These are phyloP conservation scores for Leucocoprinus leucothites DNA, from an alignment of 768 basidiomycete species.

Conservation along the genomic window DNA sequence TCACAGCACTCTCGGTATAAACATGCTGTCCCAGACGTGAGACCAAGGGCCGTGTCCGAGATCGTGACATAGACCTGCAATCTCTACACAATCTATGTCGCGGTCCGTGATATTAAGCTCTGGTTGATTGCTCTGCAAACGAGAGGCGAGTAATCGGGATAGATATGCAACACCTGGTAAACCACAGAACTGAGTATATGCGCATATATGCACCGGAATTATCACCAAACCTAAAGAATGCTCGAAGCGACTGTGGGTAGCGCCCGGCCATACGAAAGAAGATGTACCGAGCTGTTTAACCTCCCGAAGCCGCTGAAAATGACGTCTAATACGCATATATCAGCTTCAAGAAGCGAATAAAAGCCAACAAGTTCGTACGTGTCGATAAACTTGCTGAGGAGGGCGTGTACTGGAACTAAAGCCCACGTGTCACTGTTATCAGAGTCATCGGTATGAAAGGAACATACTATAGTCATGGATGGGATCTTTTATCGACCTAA, in stretches of 20 bases:
- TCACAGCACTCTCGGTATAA: constrained; percentile 68
- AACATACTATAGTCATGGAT: constrained; percentile 16
- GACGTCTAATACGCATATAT: constrained; percentile 39
- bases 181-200: neutral
- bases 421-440: neutral
- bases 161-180: constrained; percentile 69
- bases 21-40: constrained; percentile 77
- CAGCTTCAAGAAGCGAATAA: neutral
- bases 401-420: constrained; percentile 34
- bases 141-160: constrained; percentile 58
- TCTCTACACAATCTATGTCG: constrained; percentile 72
- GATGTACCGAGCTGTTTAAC: constrained; percentile 82
- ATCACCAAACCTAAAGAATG: constrained; percentile 66
- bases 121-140: constrained; percentile 55
- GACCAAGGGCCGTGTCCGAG: constrained; percentile 86
- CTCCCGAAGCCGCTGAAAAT: constrained; percentile 74
- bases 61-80: constrained; percentile 83
- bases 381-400: constrained; percentile 53
- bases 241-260: constrained; percentile 80
- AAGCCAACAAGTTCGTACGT: constrained; percentile 44
- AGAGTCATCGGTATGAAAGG: neutral
- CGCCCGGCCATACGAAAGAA: constrained; percentile 74
- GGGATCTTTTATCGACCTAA: constrained; percentile 15
- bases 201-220: neutral
- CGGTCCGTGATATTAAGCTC: constrained; percentile 63